Evolutionary conservation across 257 asterid species (phyloP), one percentile per base, ranked within the genome.

Genomic region (Petrea volubilis): DNA sequence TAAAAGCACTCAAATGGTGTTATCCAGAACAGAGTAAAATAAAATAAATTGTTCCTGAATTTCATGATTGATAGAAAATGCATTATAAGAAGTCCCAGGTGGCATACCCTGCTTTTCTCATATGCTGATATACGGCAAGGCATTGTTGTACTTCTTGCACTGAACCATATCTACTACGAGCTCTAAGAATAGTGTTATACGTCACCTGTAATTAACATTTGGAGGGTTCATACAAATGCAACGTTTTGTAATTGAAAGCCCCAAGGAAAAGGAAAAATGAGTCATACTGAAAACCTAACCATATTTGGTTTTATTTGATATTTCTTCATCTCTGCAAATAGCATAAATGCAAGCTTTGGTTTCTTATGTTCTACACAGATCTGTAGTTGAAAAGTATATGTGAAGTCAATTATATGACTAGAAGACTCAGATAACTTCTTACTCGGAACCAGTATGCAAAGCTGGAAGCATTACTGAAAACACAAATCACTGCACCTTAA

Each of bases 21-120:
- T 20, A 29, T 38, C 23, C 15, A 20, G 31, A 63, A 28, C 55
- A 25, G 53, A n/a, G n/a, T 3, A 38, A 38, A 38, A 3, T 25
- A 68, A 53, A 50, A n/a, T 49, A 21, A 52, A 25, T 38, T 25
- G 40, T 56, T 70, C 56, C 21, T 53, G 36, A 55, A 67, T 17
- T 60, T 11, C 62, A 18, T 33, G 52, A 62, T 63, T 38, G 29
- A 14, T 40, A 60, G 43, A 34, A 20, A 55, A 46, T 63, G 64
- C 68, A 33, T 18, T 1, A 50, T 28, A 72, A 61, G 33, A 43
- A 71, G 29, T 52, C 7, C 21, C 28, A 59, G 25, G 66, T 11
- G 64, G 68, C 85, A 60, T 83, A 93, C 98, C 98, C 98, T 55
- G 96, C 92, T 87, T 83, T 93, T 49, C 97, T 88, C 98, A 93